Conservation (phyloP, 169 alveolate species). For the Plasmodium knowlesi region DNA sequence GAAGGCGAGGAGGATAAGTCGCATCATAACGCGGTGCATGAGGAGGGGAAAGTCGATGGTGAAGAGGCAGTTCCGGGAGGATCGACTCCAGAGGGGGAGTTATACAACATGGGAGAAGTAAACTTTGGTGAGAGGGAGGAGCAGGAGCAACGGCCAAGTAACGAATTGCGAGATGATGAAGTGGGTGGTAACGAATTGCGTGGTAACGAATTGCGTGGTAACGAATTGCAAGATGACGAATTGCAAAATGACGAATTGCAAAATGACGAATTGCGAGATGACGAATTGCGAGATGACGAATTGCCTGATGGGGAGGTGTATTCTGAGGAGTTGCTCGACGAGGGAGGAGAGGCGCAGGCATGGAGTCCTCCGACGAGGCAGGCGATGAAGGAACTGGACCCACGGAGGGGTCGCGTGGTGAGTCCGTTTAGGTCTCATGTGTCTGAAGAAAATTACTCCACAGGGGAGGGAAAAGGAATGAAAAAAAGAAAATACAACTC, state of each 20-base stretch:
- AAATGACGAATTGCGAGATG: too few species aligned
- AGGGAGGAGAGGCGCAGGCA: neutral
- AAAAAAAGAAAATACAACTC: constrained; percentile 61
- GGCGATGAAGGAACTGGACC: neutral
- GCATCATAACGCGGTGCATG: neutral
- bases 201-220: too few species aligned
- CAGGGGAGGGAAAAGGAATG: neutral
- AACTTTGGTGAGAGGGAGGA: too few species aligned
- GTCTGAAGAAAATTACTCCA: constrained; percentile 10
- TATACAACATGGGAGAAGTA: neutral
- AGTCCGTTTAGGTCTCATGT: neutral
- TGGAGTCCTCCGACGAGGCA: neutral
- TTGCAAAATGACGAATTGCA: neutral
- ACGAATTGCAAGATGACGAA: too few species aligned
- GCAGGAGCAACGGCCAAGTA: too few species aligned
- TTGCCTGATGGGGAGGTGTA: neutral
- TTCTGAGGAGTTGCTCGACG: neutral
- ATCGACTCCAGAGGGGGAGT: neutral
- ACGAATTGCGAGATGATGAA: too few species aligned
- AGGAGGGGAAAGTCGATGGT: neutral
- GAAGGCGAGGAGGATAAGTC: neutral
- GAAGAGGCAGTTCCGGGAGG: neutral
- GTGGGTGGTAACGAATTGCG: too few species aligned
- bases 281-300: neutral
- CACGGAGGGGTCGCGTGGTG: neutral